phyloP scores from a whole-genome alignment of 805 yeast genomes.

The Komagataella mondaviorum region DNA sequence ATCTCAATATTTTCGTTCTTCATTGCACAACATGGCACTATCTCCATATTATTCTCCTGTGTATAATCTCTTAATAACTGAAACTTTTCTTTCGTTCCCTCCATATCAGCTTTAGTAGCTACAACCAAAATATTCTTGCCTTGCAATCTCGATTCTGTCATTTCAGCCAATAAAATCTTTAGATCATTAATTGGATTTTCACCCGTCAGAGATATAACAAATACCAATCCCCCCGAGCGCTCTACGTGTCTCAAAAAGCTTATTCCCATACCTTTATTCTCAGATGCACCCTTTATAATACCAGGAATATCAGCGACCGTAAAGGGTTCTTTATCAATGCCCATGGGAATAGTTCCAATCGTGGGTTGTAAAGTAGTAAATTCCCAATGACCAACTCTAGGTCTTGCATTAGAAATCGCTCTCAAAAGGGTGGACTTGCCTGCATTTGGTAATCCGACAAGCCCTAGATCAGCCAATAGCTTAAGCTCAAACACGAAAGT shows the following conservation, averaged over 20 bases:
- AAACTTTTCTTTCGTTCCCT: conserved; percentile 36
- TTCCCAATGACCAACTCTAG: conserved; percentile 93
- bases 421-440: conserved; percentile 86
- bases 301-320: conserved; percentile 98
- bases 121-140: conserved; percentile 59
- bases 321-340: conserved; percentile 55
- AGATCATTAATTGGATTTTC: conserved; percentile 57
- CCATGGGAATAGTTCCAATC: conserved; percentile 69
- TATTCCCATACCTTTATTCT: conserved; percentile 84
- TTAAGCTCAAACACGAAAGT: conserved; percentile 73
- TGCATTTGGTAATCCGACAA: conserved; percentile 94
- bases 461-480: conserved; percentile 81
- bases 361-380: conserved; percentile 90
- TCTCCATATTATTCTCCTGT: conserved; percentile 40
- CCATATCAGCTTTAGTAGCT: conserved; percentile 89
- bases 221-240: conserved; percentile 79
- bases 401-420: conserved; percentile 80
- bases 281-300: conserved; percentile 75
- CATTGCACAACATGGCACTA: conserved; percentile 77
- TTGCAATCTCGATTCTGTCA: conserved; percentile 51
- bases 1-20: conserved; percentile 59
- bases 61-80: conserved; percentile 28
- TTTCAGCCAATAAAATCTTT: conserved; percentile 47
- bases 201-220: conserved; percentile 69
- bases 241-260: conserved; percentile 90